Percentiles rank a stretch among this genome's conserved stretches.
These are phyloP conservation scores for Anethum foeniculum DNA, from an alignment of 140 eudicot genomes.

Conservation along the genomic window DNA sequence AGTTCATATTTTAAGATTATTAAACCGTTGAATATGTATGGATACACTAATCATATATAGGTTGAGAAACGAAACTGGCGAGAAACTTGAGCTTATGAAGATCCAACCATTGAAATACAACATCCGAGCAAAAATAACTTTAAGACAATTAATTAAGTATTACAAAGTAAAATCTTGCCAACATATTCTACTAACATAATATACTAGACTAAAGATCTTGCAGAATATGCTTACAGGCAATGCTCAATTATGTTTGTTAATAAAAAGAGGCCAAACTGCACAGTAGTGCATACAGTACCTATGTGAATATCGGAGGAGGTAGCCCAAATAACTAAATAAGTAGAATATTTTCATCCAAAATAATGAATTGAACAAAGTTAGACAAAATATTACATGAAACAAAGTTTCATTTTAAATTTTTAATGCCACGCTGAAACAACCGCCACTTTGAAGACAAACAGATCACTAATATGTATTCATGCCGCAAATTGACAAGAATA, in stretches of 20 bases:
- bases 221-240: background rate
- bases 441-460: background rate
- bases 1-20: background rate
- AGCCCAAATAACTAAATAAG: slow-evolving; percentile 5
- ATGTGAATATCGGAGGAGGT: background rate
- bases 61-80: background rate
- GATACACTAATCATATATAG: background rate
- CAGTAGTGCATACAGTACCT: background rate
- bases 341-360: background rate
- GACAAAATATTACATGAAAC: background rate
- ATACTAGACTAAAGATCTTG: background rate
- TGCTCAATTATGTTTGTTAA: background rate
- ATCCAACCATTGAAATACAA: background rate
- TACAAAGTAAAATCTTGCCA: background rate
- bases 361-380: background rate
- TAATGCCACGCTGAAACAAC: background rate
- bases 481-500: background rate
- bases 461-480: background rate
- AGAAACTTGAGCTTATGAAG: background rate
- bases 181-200: background rate
- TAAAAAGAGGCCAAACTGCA: background rate
- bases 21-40: background rate
- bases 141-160: background rate
- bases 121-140: background rate
- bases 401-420: background rate